A percentile compares a stretch with the other conserved stretches of the same genome.
Evolutionary conservation across 2,329 filamentous ascomycete genomes (phyloP).

Genomic region (Coniella vitis): DNA sequence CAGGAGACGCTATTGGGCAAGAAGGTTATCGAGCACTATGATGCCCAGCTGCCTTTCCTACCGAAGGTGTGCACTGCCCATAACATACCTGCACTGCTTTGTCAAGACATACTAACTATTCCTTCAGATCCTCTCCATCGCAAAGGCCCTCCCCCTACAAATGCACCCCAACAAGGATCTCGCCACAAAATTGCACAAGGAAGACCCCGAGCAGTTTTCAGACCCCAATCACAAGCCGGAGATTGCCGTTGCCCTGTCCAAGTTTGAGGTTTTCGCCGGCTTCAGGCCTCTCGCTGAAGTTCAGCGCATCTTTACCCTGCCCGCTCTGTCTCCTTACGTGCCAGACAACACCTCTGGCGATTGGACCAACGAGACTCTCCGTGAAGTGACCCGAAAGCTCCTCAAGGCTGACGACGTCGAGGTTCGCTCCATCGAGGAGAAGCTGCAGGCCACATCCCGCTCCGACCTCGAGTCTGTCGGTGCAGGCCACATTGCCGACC

Average conservation of each 20-base stretch:
- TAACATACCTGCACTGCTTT: no score
- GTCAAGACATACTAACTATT: constrained; percentile 9
- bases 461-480: constrained; percentile 37
- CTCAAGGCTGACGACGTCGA: constrained; percentile 46
- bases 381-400: constrained; percentile 46
- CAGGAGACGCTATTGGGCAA: constrained; percentile 58
- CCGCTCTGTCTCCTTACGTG: constrained; percentile 47
- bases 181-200: constrained; percentile 54
- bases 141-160: constrained; percentile 68
- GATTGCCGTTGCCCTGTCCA: constrained; percentile 63
- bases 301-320: constrained; percentile 48
- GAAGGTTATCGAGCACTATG: constrained; percentile 53
- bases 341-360: constrained; percentile 31
- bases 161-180: constrained; percentile 67
- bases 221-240: constrained; percentile 76
- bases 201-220: constrained; percentile 59
- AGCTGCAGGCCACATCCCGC: constrained; percentile 41
- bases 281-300: constrained; percentile 62
- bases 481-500: constrained; percentile 53
- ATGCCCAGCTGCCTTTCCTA: constrained; percentile 61
- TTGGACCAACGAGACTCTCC: constrained; percentile 53
- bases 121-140: constrained; percentile 59
- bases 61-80: constrained; percentile 52
- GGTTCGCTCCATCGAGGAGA: constrained; percentile 46
- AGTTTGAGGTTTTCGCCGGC: constrained; percentile 70